Conservation (phyloP, 1,284 basidiomycete genomes). For the Sanguinoderma infundibulare region DNA sequence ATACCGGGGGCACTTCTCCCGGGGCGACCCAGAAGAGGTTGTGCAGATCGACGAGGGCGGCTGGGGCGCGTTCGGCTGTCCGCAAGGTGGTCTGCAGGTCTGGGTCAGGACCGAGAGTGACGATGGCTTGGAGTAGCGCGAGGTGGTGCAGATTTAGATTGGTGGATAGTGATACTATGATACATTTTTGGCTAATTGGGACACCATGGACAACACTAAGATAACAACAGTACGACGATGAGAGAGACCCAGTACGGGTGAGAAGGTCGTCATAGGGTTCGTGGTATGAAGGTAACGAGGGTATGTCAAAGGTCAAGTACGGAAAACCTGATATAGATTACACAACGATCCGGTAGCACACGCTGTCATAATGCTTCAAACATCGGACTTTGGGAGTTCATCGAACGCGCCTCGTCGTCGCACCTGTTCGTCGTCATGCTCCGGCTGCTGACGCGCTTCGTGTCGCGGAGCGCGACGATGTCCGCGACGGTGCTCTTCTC, state of each 20-base stretch:
- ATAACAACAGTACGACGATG: background rate
- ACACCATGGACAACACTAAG: background rate
- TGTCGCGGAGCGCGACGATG: conserved; percentile 27
- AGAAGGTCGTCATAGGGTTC: background rate
- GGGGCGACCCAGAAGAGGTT: conserved; percentile 36
- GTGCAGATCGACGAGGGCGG: conserved; percentile 48
- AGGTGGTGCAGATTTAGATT: background rate
- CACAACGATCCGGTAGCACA: background rate
- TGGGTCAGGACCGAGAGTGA: conserved; percentile 46
- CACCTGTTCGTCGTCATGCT: conserved; percentile 8
- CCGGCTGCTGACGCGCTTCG: conserved; percentile 11
- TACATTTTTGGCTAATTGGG: background rate
- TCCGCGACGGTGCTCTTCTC: conserved; percentile 25
- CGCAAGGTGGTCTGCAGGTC: conserved; percentile 54
- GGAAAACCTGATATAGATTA: background rate
- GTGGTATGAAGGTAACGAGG: background rate
- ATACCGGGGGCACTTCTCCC: conserved; percentile 54
- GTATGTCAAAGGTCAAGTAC: background rate
- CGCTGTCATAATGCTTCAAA: conserved; percentile 5
- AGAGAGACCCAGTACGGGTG: background rate
- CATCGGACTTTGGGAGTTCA: conserved; percentile 7
- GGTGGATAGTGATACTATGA: conserved; percentile 3
- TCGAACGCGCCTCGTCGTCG: conserved; percentile 9
- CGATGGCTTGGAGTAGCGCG: background rate
- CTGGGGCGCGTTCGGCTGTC: conserved; percentile 64